phyloP scores from a whole-genome alignment of 1,139 yeast genomes.

The Protomyces inundatus region DNA sequence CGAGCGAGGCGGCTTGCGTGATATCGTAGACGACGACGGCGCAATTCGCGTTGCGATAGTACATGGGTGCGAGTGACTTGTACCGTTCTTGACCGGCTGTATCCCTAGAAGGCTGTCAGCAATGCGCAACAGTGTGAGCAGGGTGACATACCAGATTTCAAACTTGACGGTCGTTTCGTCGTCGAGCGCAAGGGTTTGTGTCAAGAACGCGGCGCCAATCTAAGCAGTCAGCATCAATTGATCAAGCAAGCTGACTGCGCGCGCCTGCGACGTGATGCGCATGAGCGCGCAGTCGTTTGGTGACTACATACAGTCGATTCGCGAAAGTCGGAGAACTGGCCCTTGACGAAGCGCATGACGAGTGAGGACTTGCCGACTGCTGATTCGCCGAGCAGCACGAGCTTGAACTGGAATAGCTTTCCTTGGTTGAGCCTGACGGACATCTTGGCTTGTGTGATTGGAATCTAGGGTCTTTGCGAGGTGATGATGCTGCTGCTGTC shows the following conservation, averaged over 20 bases:
- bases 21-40: slow-evolving; percentile 81
- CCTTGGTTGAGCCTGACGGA: slow-evolving; percentile 37
- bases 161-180: slow-evolving; percentile 48
- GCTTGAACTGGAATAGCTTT: slow-evolving; percentile 64
- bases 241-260: not conserved
- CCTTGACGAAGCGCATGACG: slow-evolving; percentile 88
- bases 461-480: slow-evolving; percentile 27
- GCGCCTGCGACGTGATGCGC: not conserved
- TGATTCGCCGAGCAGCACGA: slow-evolving; percentile 87
- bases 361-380: slow-evolving; percentile 85
- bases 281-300: not conserved
- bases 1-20: slow-evolving; percentile 61
- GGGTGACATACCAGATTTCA: slow-evolving; percentile 43
- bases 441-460: slow-evolving; percentile 27
- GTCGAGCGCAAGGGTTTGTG: slow-evolving; percentile 74
- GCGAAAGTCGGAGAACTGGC: slow-evolving; percentile 86
- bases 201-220: slow-evolving; percentile 72
- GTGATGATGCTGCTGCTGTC: slow-evolving; percentile 34
- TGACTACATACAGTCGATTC: slow-evolving; percentile 71
- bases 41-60: slow-evolving; percentile 80
- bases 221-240: slow-evolving; percentile 44
- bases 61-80: slow-evolving; percentile 85
- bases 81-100: slow-evolving; percentile 93
- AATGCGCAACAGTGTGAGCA: not conserved
- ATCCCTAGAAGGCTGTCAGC: slow-evolving; percentile 50